Percentiles rank a stretch among this genome's conserved stretches.
Conservation (phyloP, 73 alveolate genomes). For the Vitrella brassicaformis region DNA sequence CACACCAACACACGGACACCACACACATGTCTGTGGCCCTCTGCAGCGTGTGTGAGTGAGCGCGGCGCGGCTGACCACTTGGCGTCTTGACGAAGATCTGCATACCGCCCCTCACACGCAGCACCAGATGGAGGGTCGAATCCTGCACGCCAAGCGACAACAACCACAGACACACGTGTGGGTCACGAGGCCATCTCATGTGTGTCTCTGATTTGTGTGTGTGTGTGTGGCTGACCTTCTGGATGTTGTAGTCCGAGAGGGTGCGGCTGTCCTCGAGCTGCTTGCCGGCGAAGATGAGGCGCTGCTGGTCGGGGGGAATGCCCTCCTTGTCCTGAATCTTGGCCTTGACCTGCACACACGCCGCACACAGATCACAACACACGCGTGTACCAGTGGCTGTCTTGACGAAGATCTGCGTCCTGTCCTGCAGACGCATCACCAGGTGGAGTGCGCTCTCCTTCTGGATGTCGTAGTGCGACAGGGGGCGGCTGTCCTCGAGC, state of each 20-base stretch:
- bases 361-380: not conserved
- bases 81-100: not conserved
- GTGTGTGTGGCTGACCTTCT: too few relatives aligned
- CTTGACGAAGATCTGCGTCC: constrained; percentile 3
- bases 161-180: too few relatives aligned
- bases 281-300: constrained; percentile 9
- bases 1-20: too few relatives aligned
- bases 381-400: not conserved
- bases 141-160: too few relatives aligned
- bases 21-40: too few relatives aligned
- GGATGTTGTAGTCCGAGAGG: constrained; percentile 7
- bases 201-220: too few relatives aligned
- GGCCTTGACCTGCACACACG: constrained; percentile 3
- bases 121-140: constrained; percentile 20
- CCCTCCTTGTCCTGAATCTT: constrained; percentile 21
- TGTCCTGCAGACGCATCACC: constrained; percentile 4
- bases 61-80: too few relatives aligned
- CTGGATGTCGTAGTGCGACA: constrained; percentile 10
- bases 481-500: constrained; percentile 3
- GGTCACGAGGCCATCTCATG: too few relatives aligned
- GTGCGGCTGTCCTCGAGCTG: constrained; percentile 10
- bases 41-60: too few relatives aligned
- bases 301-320: constrained; percentile 11
- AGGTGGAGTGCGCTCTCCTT: constrained; percentile 15
- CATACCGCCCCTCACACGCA: constrained; percentile 1